phyloP scores from a whole-genome alignment of 2,329 filamentous ascomycete genomes.

The Corniculantispora saksenae region DNA sequence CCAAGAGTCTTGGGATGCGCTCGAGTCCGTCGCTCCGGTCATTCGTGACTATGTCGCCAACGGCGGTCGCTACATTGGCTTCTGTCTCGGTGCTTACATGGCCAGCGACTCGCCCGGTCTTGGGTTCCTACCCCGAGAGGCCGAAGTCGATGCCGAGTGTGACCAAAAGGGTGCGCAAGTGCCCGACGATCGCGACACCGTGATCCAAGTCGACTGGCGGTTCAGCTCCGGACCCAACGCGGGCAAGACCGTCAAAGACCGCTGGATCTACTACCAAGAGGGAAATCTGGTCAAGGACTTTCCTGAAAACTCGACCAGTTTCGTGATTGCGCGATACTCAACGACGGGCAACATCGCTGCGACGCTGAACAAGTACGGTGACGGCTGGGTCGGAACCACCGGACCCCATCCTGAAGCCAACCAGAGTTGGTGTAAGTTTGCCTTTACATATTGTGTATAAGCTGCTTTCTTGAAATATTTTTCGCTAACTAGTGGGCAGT shows the following conservation, averaged over 20 bases:
- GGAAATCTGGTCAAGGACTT: conserved; percentile 25
- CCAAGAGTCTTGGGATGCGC: conserved; percentile 21
- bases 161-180: conserved; percentile 23
- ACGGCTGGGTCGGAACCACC: conserved; percentile 28
- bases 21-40: conserved; percentile 19
- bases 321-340: conserved; percentile 27
- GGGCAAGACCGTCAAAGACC: conserved; percentile 21
- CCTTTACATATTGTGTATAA: too few species aligned
- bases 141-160: conserved; percentile 20
- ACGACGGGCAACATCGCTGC: conserved; percentile 27
- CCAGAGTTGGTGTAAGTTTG: conserved; percentile 28
- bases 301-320: background rate
- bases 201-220: conserved; percentile 29
- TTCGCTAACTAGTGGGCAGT: conserved; percentile 12
- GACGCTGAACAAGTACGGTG: conserved; percentile 25
- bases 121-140: conserved; percentile 23
- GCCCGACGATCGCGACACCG: conserved; percentile 21
- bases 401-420: conserved; percentile 30
- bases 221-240: conserved; percentile 19
- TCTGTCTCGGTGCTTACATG: conserved; percentile 31
- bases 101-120: conserved; percentile 28
- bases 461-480: too few species aligned
- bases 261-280: conserved; percentile 32
- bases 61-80: conserved; percentile 29
- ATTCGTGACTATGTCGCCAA: conserved; percentile 25